Evolutionary conservation across 2,329 filamentous ascomycete genomes (phyloP).

Genomic region (Blastomyces gilchristii): DNA sequence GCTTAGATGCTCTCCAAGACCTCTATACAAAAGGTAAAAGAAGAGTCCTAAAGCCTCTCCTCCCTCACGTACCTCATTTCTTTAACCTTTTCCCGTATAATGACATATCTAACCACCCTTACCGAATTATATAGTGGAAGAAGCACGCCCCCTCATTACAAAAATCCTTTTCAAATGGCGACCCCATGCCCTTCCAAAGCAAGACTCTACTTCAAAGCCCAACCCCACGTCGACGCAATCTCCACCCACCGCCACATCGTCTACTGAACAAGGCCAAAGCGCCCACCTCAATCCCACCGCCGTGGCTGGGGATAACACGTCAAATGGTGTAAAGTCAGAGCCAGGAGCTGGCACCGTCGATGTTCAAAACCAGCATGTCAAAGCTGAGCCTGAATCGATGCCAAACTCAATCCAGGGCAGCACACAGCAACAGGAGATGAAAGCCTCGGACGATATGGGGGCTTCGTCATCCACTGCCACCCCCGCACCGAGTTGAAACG

Average conservation of each 20-base stretch:
- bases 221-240: slow-evolving; percentile 1
- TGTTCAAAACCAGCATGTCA: background rate
- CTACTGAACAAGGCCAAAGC: background rate
- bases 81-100: background rate
- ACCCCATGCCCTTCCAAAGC: slow-evolving; percentile 31
- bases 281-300: background rate
- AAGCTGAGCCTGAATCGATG: background rate
- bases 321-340: slow-evolving; percentile 4
- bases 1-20: slow-evolving; percentile 48
- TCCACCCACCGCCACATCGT: background rate
- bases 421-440: background rate
- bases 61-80: background rate
- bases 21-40: slow-evolving; percentile 46
- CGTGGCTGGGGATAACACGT: background rate
- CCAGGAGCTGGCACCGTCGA: background rate
- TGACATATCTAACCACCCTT: slow-evolving; percentile 8
- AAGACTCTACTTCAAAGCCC: background rate
- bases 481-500: background rate
- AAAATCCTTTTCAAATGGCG: slow-evolving; percentile 49
- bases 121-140: slow-evolving; percentile 29
- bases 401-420: background rate
- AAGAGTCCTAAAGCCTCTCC: no score
- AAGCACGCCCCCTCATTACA: slow-evolving; percentile 38
- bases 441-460: background rate
- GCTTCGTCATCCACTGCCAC: background rate